Base-by-base conservation (phyloP, 352 stramenopile species). In the Elongisporangium anandrum region DNA sequence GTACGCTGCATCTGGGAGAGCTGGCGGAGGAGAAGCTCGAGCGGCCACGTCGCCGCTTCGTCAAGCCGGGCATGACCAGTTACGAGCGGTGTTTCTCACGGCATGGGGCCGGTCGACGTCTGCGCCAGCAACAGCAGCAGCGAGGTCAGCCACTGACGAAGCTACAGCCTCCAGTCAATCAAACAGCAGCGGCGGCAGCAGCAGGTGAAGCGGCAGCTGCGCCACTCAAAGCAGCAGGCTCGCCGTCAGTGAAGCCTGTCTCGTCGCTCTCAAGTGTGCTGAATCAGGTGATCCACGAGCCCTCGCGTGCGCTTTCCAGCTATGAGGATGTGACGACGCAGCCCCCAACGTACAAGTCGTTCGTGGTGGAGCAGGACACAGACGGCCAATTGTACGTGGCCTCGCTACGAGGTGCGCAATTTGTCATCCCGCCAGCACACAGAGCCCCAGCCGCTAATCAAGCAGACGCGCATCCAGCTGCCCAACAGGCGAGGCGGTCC, bases 221-320 rank as follows among this genome's bases (percentile, higher is more conserved):
- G n/a, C 47, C 41, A 56, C n/a, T 15, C 34, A 38, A 29, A 59
- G 34, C 50, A 24, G 24, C 59, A 56, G 2, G 56, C 47, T 22
- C 54, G 41, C 15, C 51, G 16, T 29, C 61, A 2, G 29, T 53
- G 0, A 59, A 65, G 6, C 56, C 50, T 4, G 70, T 82, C n/a
- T 86, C 76, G 13, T 86, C 76, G 10, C 71, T 86, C 39, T 83
- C 76, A 2, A 75, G 65, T 24, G 76, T 77, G 17, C 50, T 86
- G 7, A 75, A 69, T 4, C 71, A 86, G 54, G 71, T 86, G 0
- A 77, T 86, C 61, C 69, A 64, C 15, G 73, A 66, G 26, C 65
- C 71, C 52, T 74, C 70, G 5, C 63, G 64, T 41, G 71, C 73
- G 5, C 59, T 81, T 10, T 72, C 75, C 50, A 81, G 69, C 47